A percentile compares a stretch with the other conserved stretches of the same genome.
Evolutionary conservation across 768 basidiomycete genomes (phyloP).

Genomic region (Chiua virens): DNA sequence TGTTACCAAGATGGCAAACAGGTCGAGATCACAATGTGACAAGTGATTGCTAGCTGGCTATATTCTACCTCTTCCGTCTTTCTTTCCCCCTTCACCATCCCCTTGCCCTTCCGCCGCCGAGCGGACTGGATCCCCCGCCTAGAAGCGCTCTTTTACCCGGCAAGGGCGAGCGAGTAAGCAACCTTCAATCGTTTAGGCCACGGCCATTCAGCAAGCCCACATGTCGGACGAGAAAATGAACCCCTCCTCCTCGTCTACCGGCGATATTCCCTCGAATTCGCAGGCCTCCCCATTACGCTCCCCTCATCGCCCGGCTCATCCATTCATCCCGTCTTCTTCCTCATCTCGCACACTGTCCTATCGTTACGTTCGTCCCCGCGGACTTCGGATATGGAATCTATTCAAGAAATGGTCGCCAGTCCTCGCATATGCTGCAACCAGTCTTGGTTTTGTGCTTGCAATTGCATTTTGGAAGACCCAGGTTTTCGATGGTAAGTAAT

Average conservation of each 20-base stretch:
- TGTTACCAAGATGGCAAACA: slow-evolving; percentile 12
- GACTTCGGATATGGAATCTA: slow-evolving; percentile 55
- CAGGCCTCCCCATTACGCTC: slow-evolving; percentile 14
- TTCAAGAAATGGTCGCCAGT: slow-evolving; percentile 77
- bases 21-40: slow-evolving; percentile 5
- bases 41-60: neutral
- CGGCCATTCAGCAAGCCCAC: neutral
- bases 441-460: slow-evolving; percentile 73
- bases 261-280: slow-evolving; percentile 21
- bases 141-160: too few relatives aligned
- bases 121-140: slow-evolving; percentile 11
- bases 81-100: neutral
- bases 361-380: slow-evolving; percentile 45
- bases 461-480: slow-evolving; percentile 82
- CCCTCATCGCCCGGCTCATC: slow-evolving; percentile 16
- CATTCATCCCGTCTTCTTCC: slow-evolving; percentile 15
- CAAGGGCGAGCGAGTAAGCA: neutral
- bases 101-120: neutral
- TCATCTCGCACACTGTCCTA: slow-evolving; percentile 20
- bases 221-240: slow-evolving; percentile 27
- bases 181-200: neutral
- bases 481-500: slow-evolving; percentile 72
- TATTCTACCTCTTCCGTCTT: neutral
- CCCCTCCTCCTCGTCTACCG: slow-evolving; percentile 1
- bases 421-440: slow-evolving; percentile 74